Percentiles rank a stretch among this genome's conserved stretches.
Conservation (phyloP, 192 early-diverging fungal genomes). For the Glomus cerebriforme region DNA sequence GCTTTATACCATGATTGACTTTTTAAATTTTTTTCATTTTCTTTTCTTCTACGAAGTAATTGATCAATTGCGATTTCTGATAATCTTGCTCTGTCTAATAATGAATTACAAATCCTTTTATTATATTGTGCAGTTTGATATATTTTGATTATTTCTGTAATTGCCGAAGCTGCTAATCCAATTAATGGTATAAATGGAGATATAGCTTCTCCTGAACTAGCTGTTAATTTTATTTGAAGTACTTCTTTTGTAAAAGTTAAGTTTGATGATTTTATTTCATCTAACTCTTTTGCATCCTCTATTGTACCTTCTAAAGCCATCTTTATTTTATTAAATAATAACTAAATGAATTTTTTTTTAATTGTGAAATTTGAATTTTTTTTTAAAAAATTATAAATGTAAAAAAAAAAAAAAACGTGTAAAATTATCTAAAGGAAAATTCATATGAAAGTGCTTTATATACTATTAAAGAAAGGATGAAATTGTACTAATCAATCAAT, state of each 20-base stretch:
- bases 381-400: too few relatives aligned
- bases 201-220: not conserved
- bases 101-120: conserved; percentile 29
- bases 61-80: not conserved
- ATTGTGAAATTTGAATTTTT: too few relatives aligned
- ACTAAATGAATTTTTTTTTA: too few relatives aligned
- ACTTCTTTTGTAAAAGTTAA: not conserved
- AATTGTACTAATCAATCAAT: too few relatives aligned
- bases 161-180: not conserved
- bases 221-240: not conserved
- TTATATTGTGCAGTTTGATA: conserved; percentile 25
- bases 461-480: too few relatives aligned
- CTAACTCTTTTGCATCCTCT: not conserved
- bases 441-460: too few relatives aligned
- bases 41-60: conserved; percentile 9
- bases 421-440: too few relatives aligned
- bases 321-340: not conserved
- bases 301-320: not conserved
- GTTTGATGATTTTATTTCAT: not conserved
- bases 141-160: conserved; percentile 17
- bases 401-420: too few relatives aligned
- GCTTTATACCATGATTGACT: not conserved
- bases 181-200: conserved; percentile 19
- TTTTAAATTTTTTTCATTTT: conserved; percentile 13
- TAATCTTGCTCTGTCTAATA: conserved; percentile 11